Conservation (phyloP, 2,329 filamentous ascomycete genomes). For the Aspergillus sp. region DNA sequence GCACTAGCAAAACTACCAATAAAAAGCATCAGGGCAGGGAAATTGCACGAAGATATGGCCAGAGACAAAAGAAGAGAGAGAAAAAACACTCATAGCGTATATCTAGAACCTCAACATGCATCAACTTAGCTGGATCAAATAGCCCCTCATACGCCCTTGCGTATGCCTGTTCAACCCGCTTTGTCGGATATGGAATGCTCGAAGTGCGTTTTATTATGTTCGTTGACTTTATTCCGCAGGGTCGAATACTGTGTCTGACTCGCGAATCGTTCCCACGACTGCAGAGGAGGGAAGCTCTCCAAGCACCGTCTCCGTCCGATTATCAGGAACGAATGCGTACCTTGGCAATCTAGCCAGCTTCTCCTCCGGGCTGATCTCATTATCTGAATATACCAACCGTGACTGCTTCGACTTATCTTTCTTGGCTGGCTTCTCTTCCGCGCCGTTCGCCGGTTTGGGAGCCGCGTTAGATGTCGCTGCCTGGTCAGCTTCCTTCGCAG, state of each 20-base stretch:
- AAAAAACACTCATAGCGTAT: conserved; percentile 24
- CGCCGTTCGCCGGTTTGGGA: conserved; percentile 43
- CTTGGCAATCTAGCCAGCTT: conserved; percentile 76
- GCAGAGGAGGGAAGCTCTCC: conserved; percentile 34
- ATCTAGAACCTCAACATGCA: conserved; percentile 32
- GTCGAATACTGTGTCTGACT: conserved; percentile 33
- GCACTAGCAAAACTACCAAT: conserved; percentile 33
- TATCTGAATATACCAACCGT: conserved; percentile 78
- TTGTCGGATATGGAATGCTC: not conserved
- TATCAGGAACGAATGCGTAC: conserved; percentile 66
- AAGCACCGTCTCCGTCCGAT: conserved; percentile 37
- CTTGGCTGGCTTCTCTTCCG: conserved; percentile 64
- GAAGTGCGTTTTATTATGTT: not conserved
- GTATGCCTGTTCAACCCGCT: not conserved
- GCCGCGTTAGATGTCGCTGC: conserved; percentile 34
- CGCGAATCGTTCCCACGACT: conserved; percentile 34
- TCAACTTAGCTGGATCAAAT: conserved; percentile 39
- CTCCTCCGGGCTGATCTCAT: conserved; percentile 81
- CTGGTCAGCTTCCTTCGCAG: conserved; percentile 46
- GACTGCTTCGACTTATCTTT: conserved; percentile 66
- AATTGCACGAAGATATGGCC: conserved; percentile 21
- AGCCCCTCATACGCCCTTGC: conserved; percentile 5
- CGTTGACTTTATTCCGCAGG: conserved; percentile 21
- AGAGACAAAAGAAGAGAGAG: conserved; percentile 13
- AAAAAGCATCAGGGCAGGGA: conserved; percentile 32